Evolutionary conservation across 169 alveolate genomes (phyloP).

Genomic region (Plasmodium falciparum): DNA sequence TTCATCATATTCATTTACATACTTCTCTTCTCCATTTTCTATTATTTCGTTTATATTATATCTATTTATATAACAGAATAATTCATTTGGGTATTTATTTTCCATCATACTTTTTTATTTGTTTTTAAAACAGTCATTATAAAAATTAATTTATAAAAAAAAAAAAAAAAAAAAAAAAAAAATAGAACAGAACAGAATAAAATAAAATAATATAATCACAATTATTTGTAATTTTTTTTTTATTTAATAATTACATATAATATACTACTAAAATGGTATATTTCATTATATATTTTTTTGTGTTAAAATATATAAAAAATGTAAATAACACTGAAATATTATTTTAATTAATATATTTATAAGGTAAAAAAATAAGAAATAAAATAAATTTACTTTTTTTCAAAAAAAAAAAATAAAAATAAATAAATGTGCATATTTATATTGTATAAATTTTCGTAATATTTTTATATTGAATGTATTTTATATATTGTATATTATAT

Average conservation of each 20-base stretch:
- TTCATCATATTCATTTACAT: too few species aligned
- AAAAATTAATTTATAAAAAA: neutral
- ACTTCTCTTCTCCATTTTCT: conserved; percentile 27
- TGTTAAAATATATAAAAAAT: too few species aligned
- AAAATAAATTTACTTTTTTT: neutral
- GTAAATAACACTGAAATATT: too few species aligned
- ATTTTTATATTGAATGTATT: too few species aligned
- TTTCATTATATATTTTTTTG: too few species aligned
- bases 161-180: conserved; percentile 1
- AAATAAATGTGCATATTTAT: neutral
- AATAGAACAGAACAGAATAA: neutral
- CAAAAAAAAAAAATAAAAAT: neutral
- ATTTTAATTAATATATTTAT: too few species aligned
- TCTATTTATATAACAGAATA: conserved; percentile 33
- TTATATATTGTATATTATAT: too few species aligned
- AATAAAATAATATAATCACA: neutral
- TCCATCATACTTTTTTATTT: conserved; percentile 23
- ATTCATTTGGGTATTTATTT: conserved; percentile 6
- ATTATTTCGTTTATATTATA: conserved; percentile 33
- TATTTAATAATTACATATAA: too few species aligned
- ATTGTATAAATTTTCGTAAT: too few species aligned
- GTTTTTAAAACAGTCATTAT: conserved; percentile 10
- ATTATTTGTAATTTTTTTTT: too few species aligned
- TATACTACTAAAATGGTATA: too few species aligned
- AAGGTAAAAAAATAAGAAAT: too few species aligned